These are phyloP conservation scores for Lipomyces yamadae DNA, from an alignment of 805 yeast genomes.

Conservation along the genomic window DNA sequence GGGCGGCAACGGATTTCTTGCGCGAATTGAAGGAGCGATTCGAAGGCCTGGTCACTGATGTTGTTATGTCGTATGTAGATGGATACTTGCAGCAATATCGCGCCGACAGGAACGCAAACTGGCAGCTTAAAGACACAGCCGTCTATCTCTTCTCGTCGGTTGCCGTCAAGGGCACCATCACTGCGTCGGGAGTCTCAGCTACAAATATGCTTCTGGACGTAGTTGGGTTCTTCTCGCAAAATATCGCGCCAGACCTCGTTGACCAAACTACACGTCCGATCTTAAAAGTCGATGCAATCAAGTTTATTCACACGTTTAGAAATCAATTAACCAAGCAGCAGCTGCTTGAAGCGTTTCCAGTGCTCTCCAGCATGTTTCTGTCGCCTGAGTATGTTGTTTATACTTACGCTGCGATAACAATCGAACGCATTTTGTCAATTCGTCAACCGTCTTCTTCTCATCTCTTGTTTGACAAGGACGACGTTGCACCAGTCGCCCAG, in stretches of 20 bases:
- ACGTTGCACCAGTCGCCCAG: slow-evolving; percentile 66
- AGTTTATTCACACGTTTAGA: slow-evolving; percentile 85
- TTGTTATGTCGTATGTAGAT: slow-evolving; percentile 73
- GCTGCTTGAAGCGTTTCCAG: slow-evolving; percentile 75
- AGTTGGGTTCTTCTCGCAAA: slow-evolving; percentile 77
- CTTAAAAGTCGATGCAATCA: slow-evolving; percentile 88
- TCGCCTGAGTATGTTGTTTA: slow-evolving; percentile 78
- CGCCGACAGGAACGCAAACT: slow-evolving; percentile 54
- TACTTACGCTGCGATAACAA: slow-evolving; percentile 91
- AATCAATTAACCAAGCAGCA: slow-evolving; percentile 91
- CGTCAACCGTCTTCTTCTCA: slow-evolving; percentile 53
- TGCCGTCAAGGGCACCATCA: slow-evolving; percentile 89
- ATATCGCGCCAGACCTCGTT: slow-evolving; percentile 84
- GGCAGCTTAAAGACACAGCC: slow-evolving; percentile 89
- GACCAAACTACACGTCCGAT: slow-evolving; percentile 65
- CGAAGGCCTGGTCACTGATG: slow-evolving; percentile 72
- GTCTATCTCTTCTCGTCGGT: slow-evolving; percentile 83
- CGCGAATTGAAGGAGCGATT: slow-evolving; percentile 82
- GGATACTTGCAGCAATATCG: slow-evolving; percentile 62
- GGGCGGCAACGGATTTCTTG: slow-evolving; percentile 90
- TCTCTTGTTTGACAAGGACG: slow-evolving; percentile 71
- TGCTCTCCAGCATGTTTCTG: slow-evolving; percentile 70
- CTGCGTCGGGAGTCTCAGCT: slow-evolving; percentile 83
- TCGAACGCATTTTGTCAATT: slow-evolving; percentile 83
- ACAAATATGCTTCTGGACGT: slow-evolving; percentile 86